Percentiles rank a stretch among this genome's conserved stretches.
Conservation (phyloP, 2,329 filamentous ascomycete species). For the Fusarium tjaetaba region DNA sequence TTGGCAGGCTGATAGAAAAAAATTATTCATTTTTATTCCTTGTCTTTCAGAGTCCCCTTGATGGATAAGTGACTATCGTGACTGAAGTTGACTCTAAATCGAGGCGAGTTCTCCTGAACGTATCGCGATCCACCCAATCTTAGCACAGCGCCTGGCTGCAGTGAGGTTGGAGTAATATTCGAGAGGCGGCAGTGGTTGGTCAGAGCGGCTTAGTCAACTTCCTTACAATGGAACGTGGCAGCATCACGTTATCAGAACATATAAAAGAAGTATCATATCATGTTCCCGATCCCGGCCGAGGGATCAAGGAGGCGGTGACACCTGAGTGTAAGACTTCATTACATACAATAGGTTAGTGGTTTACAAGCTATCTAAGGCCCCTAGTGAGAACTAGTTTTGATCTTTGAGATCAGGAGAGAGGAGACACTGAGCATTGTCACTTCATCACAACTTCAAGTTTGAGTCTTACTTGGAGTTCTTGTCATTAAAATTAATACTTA, state of each 20-base stretch:
- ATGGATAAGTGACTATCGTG: neutral
- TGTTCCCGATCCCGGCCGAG: neutral
- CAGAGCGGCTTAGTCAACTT: neutral
- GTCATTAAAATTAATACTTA: too few relatives aligned
- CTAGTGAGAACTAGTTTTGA: neutral
- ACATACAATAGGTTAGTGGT: too few relatives aligned
- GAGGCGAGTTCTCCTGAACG: neutral
- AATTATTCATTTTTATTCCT: neutral
- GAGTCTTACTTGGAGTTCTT: neutral
- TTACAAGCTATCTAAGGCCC: neutral
- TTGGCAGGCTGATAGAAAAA: neutral
- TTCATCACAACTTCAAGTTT: neutral
- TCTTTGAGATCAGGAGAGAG: neutral
- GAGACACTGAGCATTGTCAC: neutral
- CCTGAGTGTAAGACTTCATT: neutral
- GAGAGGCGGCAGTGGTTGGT: neutral
- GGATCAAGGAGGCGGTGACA: neutral
- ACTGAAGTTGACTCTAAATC: neutral
- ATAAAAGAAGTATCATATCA: neutral
- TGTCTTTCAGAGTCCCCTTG: neutral
- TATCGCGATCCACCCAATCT: slow-evolving; percentile 2
- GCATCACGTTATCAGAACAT: neutral
- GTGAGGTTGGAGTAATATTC: neutral
- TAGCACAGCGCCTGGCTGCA: neutral
- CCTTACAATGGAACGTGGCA: neutral